Conservation (phyloP, 257 asterid species). For the Solanum bukasovii region DNA sequence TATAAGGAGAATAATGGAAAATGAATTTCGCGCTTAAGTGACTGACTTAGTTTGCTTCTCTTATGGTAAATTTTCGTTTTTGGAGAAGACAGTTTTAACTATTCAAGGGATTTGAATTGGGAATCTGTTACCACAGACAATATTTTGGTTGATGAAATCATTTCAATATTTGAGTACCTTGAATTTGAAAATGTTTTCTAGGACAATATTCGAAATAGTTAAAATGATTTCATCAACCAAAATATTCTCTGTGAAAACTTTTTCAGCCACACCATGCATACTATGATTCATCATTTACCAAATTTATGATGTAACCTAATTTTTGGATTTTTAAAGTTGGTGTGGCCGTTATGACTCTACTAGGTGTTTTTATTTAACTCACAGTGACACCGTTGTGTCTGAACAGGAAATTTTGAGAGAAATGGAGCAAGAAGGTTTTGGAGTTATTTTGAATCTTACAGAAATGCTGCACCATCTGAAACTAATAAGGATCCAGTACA, state of each 20-base stretch:
- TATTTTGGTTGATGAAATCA: background rate
- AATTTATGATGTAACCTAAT: background rate
- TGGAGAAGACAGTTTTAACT: background rate
- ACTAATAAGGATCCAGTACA: conserved; percentile 47
- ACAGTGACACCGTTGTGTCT: conserved; percentile 4
- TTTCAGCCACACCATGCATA: background rate
- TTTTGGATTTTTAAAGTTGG: background rate
- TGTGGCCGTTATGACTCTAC: background rate
- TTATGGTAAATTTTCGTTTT: too few relatives aligned
- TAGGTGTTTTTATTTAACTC: background rate
- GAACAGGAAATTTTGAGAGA: conserved; percentile 57
- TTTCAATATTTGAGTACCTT: background rate
- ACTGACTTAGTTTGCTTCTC: background rate
- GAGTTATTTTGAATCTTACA: conserved; percentile 68
- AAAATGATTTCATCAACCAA: background rate
- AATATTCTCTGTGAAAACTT: background rate
- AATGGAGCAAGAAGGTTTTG: conserved; percentile 72
- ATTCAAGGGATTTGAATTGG: background rate
- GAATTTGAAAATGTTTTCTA: background rate
- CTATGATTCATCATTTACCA: background rate
- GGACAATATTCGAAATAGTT: background rate
- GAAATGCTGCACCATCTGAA: conserved; percentile 25
- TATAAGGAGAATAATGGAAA: background rate
- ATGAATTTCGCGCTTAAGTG: background rate
- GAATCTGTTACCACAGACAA: background rate